phyloP scores from a whole-genome alignment of 2,329 filamentous ascomycete genomes.

The Sporothrix inflata region DNA sequence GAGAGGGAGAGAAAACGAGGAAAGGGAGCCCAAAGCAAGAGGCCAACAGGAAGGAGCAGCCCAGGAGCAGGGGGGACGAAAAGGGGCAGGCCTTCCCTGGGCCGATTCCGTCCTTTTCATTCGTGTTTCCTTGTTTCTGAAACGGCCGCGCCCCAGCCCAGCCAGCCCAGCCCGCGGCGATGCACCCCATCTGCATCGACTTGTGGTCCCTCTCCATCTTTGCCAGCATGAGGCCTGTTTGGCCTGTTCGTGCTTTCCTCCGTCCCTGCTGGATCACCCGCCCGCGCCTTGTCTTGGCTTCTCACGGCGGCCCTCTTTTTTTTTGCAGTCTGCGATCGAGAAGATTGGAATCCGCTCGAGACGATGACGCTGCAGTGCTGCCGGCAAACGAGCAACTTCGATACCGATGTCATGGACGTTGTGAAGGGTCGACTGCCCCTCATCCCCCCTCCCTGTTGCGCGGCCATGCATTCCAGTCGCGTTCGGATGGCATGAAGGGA shows the following conservation, averaged over 20 bases:
- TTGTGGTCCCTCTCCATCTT: too few relatives aligned
- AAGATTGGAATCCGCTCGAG: not conserved
- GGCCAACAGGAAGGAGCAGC: not conserved
- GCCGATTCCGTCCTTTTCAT: constrained; percentile 4
- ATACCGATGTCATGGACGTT: not conserved
- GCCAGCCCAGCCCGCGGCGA: not conserved
- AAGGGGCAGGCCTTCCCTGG: too few relatives aligned
- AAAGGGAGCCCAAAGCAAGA: not conserved
- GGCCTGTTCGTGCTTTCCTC: not conserved
- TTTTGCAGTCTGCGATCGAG: not conserved
- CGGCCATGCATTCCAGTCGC: constrained; percentile 20
- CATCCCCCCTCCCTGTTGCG: not conserved
- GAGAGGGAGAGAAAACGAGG: not conserved
- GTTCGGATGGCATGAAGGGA: constrained; percentile 20
- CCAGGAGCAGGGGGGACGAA: not conserved
- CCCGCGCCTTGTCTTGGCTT: constrained; percentile 11
- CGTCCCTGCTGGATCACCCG: too few relatives aligned
- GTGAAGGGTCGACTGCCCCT: not conserved
- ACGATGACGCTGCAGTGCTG: not conserved
- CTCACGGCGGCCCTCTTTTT: not conserved
- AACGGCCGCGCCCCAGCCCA: constrained; percentile 20
- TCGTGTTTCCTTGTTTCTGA: constrained; percentile 24
- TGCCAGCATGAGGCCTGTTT: not conserved
- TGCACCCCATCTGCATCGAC: not conserved
- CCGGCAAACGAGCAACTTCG: not conserved